Percentiles rank a stretch among this genome's conserved stretches.
Evolutionary conservation across 1,284 basidiomycete species (phyloP).

Genomic region (Cryptococcus hybrid): DNA sequence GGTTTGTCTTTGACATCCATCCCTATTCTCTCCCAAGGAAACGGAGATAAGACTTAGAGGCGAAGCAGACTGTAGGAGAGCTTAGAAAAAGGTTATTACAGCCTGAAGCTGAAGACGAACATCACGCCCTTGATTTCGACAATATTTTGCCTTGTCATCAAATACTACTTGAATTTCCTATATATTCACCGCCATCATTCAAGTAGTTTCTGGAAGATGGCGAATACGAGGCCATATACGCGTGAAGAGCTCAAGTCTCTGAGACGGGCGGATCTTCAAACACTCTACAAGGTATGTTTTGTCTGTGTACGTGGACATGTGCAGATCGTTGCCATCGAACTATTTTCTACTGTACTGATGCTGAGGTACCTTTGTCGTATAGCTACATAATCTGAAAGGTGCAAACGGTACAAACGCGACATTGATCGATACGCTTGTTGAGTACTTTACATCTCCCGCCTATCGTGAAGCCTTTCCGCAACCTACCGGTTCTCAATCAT

Average conservation of each 20-base stretch:
- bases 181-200: too few relatives aligned
- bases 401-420: conserved; percentile 39
- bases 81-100: too few relatives aligned
- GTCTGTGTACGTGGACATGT: not conserved
- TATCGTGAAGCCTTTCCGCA: conserved; percentile 14
- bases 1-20: too few relatives aligned
- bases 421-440: conserved; percentile 30
- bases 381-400: conserved; percentile 45
- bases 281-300: conserved; percentile 40
- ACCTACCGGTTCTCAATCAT: not conserved
- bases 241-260: conserved; percentile 38
- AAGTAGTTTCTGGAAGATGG: conserved; percentile 13
- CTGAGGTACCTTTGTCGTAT: not conserved
- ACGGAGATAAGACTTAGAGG: too few relatives aligned
- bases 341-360: too few relatives aligned
- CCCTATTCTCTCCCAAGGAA: too few relatives aligned
- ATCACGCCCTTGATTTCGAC: too few relatives aligned
- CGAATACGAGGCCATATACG: conserved; percentile 32
- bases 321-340: not conserved
- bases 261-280: conserved; percentile 39
- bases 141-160: too few relatives aligned
- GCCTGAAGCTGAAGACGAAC: too few relatives aligned
- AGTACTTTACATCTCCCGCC: conserved; percentile 28
- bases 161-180: too few relatives aligned
- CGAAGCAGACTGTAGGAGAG: too few relatives aligned